Evolutionary conservation across 176 grass and related monocot species (phyloP).

Genomic region (Luzula sylvatica): DNA sequence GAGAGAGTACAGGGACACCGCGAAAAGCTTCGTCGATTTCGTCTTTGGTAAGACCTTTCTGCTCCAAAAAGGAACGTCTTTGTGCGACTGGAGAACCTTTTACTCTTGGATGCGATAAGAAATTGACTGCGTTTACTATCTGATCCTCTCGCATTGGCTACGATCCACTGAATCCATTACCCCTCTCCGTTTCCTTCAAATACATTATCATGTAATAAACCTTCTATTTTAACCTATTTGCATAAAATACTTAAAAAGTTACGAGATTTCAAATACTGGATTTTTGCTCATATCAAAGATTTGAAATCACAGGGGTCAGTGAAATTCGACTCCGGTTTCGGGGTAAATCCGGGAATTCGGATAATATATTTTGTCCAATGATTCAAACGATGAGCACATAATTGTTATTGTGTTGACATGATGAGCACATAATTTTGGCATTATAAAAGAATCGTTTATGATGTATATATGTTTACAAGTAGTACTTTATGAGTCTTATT

Average conservation of each 20-base stretch:
- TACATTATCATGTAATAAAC: background rate
- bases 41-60: constrained; percentile 73
- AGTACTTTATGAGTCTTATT: too few relatives aligned
- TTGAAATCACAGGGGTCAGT: too few relatives aligned
- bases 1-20: constrained; percentile 58
- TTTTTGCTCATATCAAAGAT: too few relatives aligned
- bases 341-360: too few relatives aligned
- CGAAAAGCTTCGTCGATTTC: constrained; percentile 96
- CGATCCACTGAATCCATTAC: constrained; percentile 48
- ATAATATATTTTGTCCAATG: too few relatives aligned
- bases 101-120: constrained; percentile 86
- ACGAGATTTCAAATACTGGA: too few relatives aligned
- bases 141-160: constrained; percentile 71
- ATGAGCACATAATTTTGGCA: constrained; percentile 18
- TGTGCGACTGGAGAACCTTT: constrained; percentile 59
- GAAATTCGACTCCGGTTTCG: too few relatives aligned
- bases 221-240: too few relatives aligned
- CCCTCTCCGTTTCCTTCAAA: constrained; percentile 1
- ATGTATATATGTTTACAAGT: background rate
- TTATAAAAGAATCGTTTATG: constrained; percentile 3
- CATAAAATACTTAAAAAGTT: too few relatives aligned
- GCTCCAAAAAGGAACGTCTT: constrained; percentile 76
- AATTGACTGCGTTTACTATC: constrained; percentile 85
- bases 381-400: too few relatives aligned
- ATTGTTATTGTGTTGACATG: background rate